These are phyloP conservation scores for Effrenium voratum DNA, from an alignment of 73 alveolate species.

Conservation along the genomic window DNA sequence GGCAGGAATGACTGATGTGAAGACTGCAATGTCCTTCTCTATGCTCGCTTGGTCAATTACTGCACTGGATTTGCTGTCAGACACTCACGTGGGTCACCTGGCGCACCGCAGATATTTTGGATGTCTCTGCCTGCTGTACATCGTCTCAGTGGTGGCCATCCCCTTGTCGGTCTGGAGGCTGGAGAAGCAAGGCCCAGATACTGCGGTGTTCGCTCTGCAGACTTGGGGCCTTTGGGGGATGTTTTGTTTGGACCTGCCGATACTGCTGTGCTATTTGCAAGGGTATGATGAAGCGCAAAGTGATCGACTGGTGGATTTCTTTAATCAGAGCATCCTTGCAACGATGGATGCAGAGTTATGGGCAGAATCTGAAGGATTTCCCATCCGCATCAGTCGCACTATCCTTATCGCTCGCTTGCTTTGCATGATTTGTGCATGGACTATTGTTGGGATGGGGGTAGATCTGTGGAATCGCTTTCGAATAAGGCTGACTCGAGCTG, in stretches of 20 bases:
- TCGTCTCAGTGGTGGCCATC: background rate
- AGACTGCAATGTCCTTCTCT: background rate
- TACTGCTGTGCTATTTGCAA: background rate
- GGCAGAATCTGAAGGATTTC: background rate
- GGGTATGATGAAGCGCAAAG: background rate
- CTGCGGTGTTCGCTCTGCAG: background rate
- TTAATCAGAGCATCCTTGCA: background rate
- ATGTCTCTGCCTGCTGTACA: background rate
- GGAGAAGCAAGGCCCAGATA: background rate
- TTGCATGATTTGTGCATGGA: background rate
- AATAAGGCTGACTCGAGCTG: background rate
- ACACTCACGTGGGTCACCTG: background rate
- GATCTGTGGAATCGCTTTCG: background rate
- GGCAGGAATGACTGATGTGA: constrained; percentile 34
- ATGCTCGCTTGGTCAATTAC: background rate
- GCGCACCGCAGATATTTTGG: background rate
- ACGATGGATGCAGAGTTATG: background rate
- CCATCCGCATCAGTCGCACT: background rate
- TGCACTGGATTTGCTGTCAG: background rate
- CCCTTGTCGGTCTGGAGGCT: background rate
- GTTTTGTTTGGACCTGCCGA: background rate
- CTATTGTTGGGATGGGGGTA: background rate
- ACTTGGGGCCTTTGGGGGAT: background rate
- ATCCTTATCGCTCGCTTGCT: background rate
- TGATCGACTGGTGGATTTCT: background rate